A percentile compares a stretch with the other conserved stretches of the same genome.
Evolutionary conservation across 441 rosid species (phyloP).

Genomic region (Arabidopsis lyrata): DNA sequence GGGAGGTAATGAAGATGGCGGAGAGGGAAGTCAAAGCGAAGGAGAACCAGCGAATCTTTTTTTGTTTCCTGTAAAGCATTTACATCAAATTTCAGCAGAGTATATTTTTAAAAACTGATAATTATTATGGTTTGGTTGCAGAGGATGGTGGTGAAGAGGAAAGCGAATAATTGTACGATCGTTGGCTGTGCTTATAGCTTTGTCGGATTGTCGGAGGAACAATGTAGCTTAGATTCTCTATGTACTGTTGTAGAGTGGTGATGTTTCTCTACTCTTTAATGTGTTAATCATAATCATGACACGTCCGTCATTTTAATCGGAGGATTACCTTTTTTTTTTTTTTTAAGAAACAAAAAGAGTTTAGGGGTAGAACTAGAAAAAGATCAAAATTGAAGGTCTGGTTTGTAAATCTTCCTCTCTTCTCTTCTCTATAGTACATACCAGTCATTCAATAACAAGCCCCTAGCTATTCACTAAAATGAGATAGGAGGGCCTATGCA

Average conservation of each 20-base stretch:
- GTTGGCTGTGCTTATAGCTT: conserved; percentile 7
- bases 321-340: neutral
- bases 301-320: neutral
- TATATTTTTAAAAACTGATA: neutral
- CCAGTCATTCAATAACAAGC: neutral
- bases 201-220: neutral
- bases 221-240: conserved; percentile 18
- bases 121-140: conserved; percentile 19
- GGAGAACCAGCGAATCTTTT: conserved; percentile 7
- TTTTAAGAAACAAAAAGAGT: neutral
- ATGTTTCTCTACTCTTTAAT: too few species aligned
- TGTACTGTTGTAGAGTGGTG: conserved; percentile 14
- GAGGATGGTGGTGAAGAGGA: conserved; percentile 29
- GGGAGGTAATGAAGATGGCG: too few species aligned
- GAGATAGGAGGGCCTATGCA: neutral
- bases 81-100: neutral
- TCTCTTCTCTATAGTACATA: neutral
- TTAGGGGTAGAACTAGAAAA: neutral
- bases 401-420: neutral
- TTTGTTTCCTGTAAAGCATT: neutral
- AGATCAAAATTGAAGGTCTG: neutral
- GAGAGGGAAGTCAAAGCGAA: conserved; percentile 10
- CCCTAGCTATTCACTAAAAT: neutral
- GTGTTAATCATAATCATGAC: conserved; percentile 7
- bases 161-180: conserved; percentile 8